These are phyloP conservation scores for Hippophae gyantsensis DNA, from an alignment of 306 rosid species.

Conservation along the genomic window DNA sequence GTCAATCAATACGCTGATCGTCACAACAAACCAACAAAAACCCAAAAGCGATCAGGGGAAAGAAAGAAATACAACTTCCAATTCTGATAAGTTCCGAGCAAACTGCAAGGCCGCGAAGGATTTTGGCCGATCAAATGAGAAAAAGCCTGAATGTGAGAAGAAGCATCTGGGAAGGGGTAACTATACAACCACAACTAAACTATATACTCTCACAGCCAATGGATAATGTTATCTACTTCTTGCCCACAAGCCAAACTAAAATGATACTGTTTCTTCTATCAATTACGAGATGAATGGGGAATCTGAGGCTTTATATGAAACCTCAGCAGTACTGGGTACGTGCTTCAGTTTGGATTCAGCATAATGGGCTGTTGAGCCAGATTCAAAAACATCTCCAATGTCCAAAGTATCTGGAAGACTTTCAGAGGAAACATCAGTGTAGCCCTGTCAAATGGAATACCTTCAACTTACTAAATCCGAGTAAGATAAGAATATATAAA, in stretches of 20 bases:
- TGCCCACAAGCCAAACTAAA: conserved; percentile 20
- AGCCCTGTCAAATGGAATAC: conserved; percentile 28
- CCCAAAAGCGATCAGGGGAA: too few relatives aligned
- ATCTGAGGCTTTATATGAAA: conserved; percentile 32
- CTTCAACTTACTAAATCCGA: neutral
- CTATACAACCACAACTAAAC: too few relatives aligned
- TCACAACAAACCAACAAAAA: too few relatives aligned
- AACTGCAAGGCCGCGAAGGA: too few relatives aligned
- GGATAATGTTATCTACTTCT: conserved; percentile 23
- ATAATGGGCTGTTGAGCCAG: conserved; percentile 26
- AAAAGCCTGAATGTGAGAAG: too few relatives aligned
- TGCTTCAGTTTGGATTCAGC: conserved; percentile 46
- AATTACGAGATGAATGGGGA: conserved; percentile 24
- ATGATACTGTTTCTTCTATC: conserved; percentile 15
- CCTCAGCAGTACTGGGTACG: conserved; percentile 41
- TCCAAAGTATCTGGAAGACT: conserved; percentile 76
- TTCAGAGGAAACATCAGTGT: conserved; percentile 38
- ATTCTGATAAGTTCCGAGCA: too few relatives aligned
- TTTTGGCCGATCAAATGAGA: too few relatives aligned
- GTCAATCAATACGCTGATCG: too few relatives aligned
- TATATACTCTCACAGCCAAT: too few relatives aligned
- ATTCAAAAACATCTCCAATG: conserved; percentile 77
- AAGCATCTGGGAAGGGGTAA: too few relatives aligned
- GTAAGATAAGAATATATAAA: neutral
- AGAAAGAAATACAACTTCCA: too few relatives aligned